Conservation (phyloP, 495 filamentous ascomycete genomes). For the Endocarpon pusillum region DNA sequence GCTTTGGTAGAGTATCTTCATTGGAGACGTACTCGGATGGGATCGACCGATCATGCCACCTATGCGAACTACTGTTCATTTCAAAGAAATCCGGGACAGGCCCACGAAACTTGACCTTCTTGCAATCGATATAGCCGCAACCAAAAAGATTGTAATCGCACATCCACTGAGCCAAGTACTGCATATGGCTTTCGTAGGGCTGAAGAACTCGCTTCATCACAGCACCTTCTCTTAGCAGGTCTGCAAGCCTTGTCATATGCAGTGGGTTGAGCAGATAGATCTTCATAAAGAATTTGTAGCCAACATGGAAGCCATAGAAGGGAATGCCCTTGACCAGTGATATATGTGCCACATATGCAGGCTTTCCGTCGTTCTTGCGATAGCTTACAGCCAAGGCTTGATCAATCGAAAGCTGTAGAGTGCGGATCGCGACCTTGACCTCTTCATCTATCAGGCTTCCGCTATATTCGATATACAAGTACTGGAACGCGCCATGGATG, state of each 20-base stretch:
- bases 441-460: conserved; percentile 46
- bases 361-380: conserved; percentile 53
- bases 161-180: conserved; percentile 93
- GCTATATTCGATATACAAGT: conserved; percentile 78
- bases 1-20: conserved; percentile 44
- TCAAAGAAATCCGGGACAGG: conserved; percentile 57
- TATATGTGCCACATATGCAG: conserved; percentile 71
- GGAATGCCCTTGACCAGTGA: conserved; percentile 83
- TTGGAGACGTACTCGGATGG: conserved; percentile 34
- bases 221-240: conserved; percentile 70
- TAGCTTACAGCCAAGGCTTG: conserved; percentile 70
- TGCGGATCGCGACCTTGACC: conserved; percentile 56
- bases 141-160: conserved; percentile 93
- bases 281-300: conserved; percentile 82
- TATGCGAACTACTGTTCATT: conserved; percentile 35
- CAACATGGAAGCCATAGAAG: conserved; percentile 89
- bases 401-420: conserved; percentile 65
- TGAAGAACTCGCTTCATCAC: conserved; percentile 72
- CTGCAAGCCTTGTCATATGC: conserved; percentile 64
- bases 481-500: conserved; percentile 90
- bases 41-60: conserved; percentile 70
- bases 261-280: conserved; percentile 80
- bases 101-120: conserved; percentile 48
- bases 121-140: conserved; percentile 67
- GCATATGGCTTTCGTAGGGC: conserved; percentile 82